These are phyloP conservation scores for Keithomyces neogunnii DNA, from an alignment of 2,329 filamentous ascomycete genomes.

Conservation along the genomic window DNA sequence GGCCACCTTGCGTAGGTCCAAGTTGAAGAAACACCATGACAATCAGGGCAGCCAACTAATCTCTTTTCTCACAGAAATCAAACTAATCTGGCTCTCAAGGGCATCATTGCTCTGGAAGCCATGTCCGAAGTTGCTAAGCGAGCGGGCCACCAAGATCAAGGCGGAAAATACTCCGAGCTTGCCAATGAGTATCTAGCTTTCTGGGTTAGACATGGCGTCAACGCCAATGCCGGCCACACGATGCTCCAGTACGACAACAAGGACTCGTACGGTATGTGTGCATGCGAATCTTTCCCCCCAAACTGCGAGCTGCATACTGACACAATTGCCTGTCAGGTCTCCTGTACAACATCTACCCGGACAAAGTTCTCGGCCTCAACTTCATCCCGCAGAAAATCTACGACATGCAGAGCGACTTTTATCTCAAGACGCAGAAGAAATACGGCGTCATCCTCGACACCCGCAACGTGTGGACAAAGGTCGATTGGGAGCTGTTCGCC, in stretches of 20 bases:
- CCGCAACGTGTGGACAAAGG: conserved; percentile 74
- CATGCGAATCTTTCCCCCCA: background rate
- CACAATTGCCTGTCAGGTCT: conserved; percentile 9
- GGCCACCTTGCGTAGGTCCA: conserved; percentile 42
- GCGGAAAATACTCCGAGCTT: conserved; percentile 50
- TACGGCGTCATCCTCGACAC: conserved; percentile 80
- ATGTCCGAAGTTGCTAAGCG: conserved; percentile 64
- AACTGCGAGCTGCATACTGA: background rate
- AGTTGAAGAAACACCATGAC: background rate
- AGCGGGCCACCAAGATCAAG: conserved; percentile 48
- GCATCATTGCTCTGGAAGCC: conserved; percentile 73
- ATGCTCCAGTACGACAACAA: conserved; percentile 70
- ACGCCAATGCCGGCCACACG: conserved; percentile 59
- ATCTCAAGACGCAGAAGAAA: conserved; percentile 59
- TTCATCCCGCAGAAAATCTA: conserved; percentile 70
- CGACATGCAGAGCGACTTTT: conserved; percentile 69
- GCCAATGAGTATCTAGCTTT: conserved; percentile 61
- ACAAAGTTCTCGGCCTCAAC: conserved; percentile 67
- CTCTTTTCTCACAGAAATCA: conserved; percentile 41
- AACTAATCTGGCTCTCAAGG: conserved; percentile 76
- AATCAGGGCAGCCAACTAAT: background rate
- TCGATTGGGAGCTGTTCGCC: conserved; percentile 79
- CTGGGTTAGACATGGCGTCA: conserved; percentile 66
- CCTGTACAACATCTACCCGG: conserved; percentile 77
- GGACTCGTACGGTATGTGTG: conserved; percentile 31